phyloP scores from a whole-genome alignment of 768 basidiomycete genomes.

The Lentinus brumalis region DNA sequence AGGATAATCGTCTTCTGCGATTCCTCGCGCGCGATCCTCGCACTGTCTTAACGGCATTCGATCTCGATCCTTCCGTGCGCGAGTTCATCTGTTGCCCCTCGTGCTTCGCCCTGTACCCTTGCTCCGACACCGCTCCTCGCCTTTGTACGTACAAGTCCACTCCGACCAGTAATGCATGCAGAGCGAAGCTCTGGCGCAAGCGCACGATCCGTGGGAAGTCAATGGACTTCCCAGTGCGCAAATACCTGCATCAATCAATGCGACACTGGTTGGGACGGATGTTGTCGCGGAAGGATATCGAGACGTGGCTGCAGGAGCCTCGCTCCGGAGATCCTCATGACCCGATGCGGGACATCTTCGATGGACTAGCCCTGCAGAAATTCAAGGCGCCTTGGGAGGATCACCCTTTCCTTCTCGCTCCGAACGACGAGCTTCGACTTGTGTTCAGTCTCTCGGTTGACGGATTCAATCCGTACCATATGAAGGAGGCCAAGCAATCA shows the following conservation, averaged over 20 bases:
- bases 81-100: background rate
- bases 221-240: background rate
- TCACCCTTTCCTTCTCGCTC: no score
- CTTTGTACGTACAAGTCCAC: background rate
- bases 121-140: no score
- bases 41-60: background rate
- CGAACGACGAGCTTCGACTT: background rate
- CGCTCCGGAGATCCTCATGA: no score
- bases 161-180: background rate
- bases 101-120: background rate
- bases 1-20: background rate
- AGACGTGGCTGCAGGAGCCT: background rate
- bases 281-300: background rate
- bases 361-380: no score
- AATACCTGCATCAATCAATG: background rate
- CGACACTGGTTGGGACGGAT: background rate
- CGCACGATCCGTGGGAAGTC: background rate
- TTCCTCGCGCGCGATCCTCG: background rate
- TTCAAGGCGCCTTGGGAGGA: no score
- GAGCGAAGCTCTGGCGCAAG: background rate
- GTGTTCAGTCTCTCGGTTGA: background rate
- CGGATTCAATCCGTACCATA: conserved; percentile 1
- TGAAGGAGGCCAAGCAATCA: background rate
- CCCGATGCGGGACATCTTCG: background rate
- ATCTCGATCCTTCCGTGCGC: background rate